A percentile compares a stretch with the other conserved stretches of the same genome.
These are phyloP conservation scores for Raphanus raphanistrum DNA, from an alignment of 345 rosid genomes.

Conservation along the genomic window DNA sequence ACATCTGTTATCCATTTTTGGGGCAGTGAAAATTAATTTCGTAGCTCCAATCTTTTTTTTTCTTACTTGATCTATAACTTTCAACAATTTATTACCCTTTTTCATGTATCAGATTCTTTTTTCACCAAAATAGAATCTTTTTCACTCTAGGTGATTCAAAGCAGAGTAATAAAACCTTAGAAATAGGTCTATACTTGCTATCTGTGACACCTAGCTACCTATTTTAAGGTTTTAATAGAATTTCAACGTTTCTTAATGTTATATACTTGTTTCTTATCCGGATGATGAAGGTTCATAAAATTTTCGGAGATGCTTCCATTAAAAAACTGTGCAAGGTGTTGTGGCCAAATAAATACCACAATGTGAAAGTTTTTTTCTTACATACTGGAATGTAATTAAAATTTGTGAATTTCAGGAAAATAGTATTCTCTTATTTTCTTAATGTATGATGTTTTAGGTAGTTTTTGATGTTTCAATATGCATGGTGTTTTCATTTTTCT, in stretches of 20 bases:
- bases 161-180: slow-evolving; percentile 2
- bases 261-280: slow-evolving; percentile 7
- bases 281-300: not conserved
- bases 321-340: not conserved
- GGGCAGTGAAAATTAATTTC: slow-evolving; percentile 34
- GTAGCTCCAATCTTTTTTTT: slow-evolving; percentile 7
- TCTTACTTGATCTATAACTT: slow-evolving; percentile 21
- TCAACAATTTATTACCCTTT: slow-evolving; percentile 25
- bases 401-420: not conserved
- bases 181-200: slow-evolving; percentile 32
- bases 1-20: slow-evolving; percentile 39
- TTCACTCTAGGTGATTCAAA: slow-evolving; percentile 33
- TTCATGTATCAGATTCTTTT: slow-evolving; percentile 28
- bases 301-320: slow-evolving; percentile 6
- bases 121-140: slow-evolving; percentile 37
- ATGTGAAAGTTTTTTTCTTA: not conserved
- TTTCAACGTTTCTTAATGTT: slow-evolving; percentile 8
- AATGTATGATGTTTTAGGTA: too few relatives aligned
- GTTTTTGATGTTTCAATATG: too few relatives aligned
- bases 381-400: not conserved
- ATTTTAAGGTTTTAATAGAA: slow-evolving; percentile 23
- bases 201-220: slow-evolving; percentile 33
- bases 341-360: slow-evolving; percentile 19
- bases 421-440: too few relatives aligned
- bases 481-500: too few relatives aligned